Evolutionary conservation across 2,329 filamentous ascomycete species (phyloP).

Genomic region (Fusarium sp.): DNA sequence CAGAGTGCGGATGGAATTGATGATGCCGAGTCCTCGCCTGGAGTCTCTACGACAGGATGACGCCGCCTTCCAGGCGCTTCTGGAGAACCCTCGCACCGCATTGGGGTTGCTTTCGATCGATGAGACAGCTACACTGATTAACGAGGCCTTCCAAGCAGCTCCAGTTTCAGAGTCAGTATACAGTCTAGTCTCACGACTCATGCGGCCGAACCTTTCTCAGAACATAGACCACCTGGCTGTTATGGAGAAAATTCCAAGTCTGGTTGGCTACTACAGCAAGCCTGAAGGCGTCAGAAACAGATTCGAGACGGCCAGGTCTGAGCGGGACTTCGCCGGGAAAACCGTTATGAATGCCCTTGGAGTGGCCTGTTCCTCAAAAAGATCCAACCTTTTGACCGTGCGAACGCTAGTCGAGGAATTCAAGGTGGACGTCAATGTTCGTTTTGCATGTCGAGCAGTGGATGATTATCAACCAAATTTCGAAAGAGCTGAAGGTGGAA

Average conservation of each 20-base stretch:
- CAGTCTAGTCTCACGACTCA: conserved; percentile 1
- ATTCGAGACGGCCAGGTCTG: neutral
- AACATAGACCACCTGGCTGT: neutral
- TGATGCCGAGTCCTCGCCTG: conserved; percentile 10
- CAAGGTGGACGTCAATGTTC: conserved; percentile 29
- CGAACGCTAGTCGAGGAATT: conserved; percentile 28
- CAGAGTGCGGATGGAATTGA: conserved; percentile 26
- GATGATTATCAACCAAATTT: neutral
- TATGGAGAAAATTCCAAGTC: neutral
- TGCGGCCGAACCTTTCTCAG: conserved; percentile 2
- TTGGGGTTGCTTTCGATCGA: conserved; percentile 4
- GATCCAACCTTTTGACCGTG: conserved; percentile 29
- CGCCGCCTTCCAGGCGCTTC: neutral
- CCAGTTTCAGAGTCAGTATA: neutral
- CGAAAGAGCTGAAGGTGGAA: conserved; percentile 3
- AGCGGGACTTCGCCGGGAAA: rapidly evolving
- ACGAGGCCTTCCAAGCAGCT: neutral
- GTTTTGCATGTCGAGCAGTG: neutral
- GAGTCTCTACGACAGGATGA: neutral
- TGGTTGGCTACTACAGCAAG: conserved; percentile 19
- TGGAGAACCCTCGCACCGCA: neutral
- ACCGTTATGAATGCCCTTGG: conserved; percentile 5
- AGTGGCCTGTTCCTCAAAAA: conserved; percentile 4
- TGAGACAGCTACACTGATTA: conserved; percentile 12
- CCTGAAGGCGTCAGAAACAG: neutral